Base-by-base conservation (phyloP, 768 basidiomycete genomes). In the Calocybe cyanea region DNA sequence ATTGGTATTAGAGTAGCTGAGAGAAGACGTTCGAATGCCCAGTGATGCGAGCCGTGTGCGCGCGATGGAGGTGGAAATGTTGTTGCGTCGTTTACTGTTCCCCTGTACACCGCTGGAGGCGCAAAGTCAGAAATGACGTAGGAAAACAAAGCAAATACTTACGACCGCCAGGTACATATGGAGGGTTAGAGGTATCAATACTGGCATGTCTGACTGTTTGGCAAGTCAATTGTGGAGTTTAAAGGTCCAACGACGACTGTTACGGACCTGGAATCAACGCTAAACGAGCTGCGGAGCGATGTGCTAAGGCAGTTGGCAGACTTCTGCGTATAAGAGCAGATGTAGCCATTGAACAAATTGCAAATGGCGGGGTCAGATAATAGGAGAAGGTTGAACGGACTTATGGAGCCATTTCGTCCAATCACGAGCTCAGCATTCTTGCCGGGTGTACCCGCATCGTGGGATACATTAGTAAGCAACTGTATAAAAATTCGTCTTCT, bases 31-130 rank as follows among this genome's bases (percentile, higher is more conserved):
- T 99, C 96, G 61, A 97, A 98, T 1, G 92, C 84, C 82, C 81
- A 83, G 64, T 83, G 95, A 67, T 96, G 84, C 2, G 92, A 93
- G 40, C 96, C 95, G 57, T 94, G 88, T 1, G 79, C 65, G 60
- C 78, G 85, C 48, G 80, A 85, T 4, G 92, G 80, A 4, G 83
- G 63, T 17, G 95, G 94, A 72, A 95, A 97, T 7, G 82, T 71
- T 2, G 89, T 92, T 1, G 94, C 88, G 63, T 99, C 96, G 68
- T 99, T 98, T 49, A 92, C 93, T 23, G 91, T 88, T 41, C 95
- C 96, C 63, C 81, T 80, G 69, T 86, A 80, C 59, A 96, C 78
- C 48, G 93, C 92, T 91, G 51, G 13, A 32, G 17, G 33, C 19
- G 11, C 24, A 9, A 17, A 18, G 11, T 10, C 21, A 11, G 30